phyloP scores from a whole-genome alignment of 352 stramenopile species.

The Phytophthora lateralis region DNA sequence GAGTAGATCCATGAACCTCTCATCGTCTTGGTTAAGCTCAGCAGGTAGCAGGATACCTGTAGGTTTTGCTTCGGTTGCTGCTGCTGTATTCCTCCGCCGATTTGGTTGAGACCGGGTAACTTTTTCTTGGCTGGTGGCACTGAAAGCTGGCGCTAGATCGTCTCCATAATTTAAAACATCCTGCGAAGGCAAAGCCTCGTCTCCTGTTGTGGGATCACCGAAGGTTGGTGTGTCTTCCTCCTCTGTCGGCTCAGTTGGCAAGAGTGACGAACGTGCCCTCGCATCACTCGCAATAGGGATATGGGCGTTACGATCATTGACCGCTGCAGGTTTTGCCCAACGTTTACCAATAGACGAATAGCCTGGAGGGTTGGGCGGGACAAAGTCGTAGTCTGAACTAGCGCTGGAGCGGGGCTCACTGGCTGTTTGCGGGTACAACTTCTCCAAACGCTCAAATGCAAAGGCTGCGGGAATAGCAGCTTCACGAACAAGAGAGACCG shows the following conservation, averaged over 20 bases:
- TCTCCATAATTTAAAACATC: slow-evolving; percentile 8
- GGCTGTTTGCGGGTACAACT: slow-evolving; percentile 29
- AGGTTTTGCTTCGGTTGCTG: neutral
- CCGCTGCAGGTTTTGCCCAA: slow-evolving; percentile 12
- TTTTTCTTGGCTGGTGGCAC: neutral
- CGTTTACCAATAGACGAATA: slow-evolving; percentile 15
- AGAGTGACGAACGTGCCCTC: neutral
- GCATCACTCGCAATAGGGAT: neutral
- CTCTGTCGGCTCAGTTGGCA: slow-evolving; percentile 2
- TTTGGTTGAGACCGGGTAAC: neutral
- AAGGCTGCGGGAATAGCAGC: slow-evolving; percentile 44
- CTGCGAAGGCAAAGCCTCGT: slow-evolving; percentile 23
- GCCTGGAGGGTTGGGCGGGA: slow-evolving; percentile 19
- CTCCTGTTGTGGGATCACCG: slow-evolving; percentile 2
- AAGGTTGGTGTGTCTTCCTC: slow-evolving; percentile 13
- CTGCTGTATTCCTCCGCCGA: neutral
- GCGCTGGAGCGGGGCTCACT: neutral
- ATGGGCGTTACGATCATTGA: neutral
- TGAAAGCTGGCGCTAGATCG: neutral
- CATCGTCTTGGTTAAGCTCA: slow-evolving; percentile 18
- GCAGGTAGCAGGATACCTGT: neutral
- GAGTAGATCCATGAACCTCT: slow-evolving; percentile 34
- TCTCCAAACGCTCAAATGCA: slow-evolving; percentile 48
- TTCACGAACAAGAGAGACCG: slow-evolving; percentile 59
- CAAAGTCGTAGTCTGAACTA: slow-evolving; percentile 26